phyloP scores from a whole-genome alignment of 495 filamentous ascomycete genomes.

The Penicillium manginii region DNA sequence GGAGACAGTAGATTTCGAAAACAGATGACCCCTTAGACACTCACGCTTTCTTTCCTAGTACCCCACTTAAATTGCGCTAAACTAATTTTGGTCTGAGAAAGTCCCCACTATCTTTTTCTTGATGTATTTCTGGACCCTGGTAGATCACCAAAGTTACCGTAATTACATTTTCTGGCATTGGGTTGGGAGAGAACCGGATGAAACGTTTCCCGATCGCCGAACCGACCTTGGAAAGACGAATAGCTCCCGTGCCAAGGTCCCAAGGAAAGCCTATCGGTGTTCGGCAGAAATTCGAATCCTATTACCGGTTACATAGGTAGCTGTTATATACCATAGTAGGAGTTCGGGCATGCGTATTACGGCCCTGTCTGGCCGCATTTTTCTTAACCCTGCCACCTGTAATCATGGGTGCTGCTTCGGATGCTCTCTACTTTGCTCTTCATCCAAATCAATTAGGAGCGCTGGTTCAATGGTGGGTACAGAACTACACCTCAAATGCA shows the following conservation, averaged over 20 bases:
- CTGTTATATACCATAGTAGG: neutral
- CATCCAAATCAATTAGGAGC: slow-evolving; percentile 72
- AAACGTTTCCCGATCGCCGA: neutral
- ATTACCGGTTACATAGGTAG: neutral
- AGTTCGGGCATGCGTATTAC: neutral
- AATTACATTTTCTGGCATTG: no score
- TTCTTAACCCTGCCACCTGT: neutral
- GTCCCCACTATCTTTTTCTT: no score
- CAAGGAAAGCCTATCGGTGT: neutral
- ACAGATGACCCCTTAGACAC: no score
- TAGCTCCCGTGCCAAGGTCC: neutral
- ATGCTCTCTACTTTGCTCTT: slow-evolving; percentile 66
- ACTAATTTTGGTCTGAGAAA: no score
- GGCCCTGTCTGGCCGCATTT: neutral
- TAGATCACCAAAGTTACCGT: no score
- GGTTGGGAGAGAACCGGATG: no score
- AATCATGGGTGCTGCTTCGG: slow-evolving; percentile 45
- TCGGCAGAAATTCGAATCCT: neutral
- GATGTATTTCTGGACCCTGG: no score
- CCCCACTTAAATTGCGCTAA: no score
- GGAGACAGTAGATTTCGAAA: no score
- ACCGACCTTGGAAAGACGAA: neutral
- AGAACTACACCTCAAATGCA: no score
- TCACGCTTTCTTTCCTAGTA: no score
- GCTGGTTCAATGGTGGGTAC: slow-evolving; percentile 83